Conservation (phyloP, 106 monocot species). For the Dendrobium chrysotoxum region DNA sequence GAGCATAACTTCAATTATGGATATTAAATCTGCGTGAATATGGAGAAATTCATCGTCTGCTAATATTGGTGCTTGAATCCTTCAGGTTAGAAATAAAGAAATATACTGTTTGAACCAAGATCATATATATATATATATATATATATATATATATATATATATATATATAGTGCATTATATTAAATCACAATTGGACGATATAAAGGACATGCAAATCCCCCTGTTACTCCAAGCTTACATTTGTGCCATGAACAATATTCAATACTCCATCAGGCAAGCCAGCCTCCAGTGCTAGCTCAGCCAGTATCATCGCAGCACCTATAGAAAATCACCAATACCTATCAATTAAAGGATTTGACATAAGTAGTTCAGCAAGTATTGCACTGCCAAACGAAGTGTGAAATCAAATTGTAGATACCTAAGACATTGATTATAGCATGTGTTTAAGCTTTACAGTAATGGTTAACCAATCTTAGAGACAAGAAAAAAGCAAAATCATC, state of each 20-base stretch:
- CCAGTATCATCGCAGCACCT: slow-evolving; percentile 96
- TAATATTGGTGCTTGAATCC: too few species aligned
- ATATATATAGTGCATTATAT: neutral
- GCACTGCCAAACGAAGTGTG: neutral
- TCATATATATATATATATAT: too few species aligned
- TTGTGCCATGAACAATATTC: slow-evolving; percentile 90
- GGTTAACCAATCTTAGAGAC: neutral
- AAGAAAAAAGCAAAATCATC: neutral
- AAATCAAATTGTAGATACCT: neutral
- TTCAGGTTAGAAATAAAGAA: too few species aligned
- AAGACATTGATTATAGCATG: neutral
- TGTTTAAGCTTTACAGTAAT: neutral
- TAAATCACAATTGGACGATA: neutral
- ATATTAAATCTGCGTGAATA: too few species aligned
- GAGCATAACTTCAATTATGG: too few species aligned
- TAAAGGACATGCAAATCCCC: neutral
- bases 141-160: too few species aligned
- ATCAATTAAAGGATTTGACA: neutral
- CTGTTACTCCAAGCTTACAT: slow-evolving; percentile 44
- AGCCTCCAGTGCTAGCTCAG: slow-evolving; percentile 93
- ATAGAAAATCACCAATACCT: slow-evolving; percentile 18
- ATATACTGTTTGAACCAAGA: too few species aligned
- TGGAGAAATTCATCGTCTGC: neutral
- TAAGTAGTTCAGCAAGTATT: neutral
- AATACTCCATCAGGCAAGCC: slow-evolving; percentile 93